Base-by-base conservation (phyloP, 2,329 filamentous ascomycete species). In the Penicillium rolfsii region DNA sequence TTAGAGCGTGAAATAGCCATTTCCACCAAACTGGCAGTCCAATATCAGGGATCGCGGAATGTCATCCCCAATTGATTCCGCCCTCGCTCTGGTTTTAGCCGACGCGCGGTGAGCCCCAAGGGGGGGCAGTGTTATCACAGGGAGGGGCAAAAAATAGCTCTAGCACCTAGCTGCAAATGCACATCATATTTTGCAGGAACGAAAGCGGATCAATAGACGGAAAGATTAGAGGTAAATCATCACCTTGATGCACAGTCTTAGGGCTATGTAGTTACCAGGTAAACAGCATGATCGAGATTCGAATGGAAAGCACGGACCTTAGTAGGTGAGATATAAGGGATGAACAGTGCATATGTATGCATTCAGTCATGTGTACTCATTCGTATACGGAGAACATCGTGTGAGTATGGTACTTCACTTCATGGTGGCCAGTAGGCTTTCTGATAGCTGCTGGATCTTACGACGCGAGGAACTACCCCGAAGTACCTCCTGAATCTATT, bases 161-260 rank as follows among this genome's bases (percentile, higher is more conserved):
- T n/a, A 59, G 61, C 48, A 59, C 36, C 35, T 38, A 58, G 35
- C 61, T 58, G 57, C 57, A 62, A 49, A 60, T 62, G 62, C 62
- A 64, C 33, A 60, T 52, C 60, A 62, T 62, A 14, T 53, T n/a
- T 45, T 28, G 33, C 43, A 41, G 48, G 38, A n/a, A 41, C n/a
- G 9, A 41, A 19, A 41, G 38, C 38, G 19, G 16, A 19, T 41
- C 11, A 1, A 41, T 19, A 6, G 46, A 50, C 24, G 26, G 46
- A n/a, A 50, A 28, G 26, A 28, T 28, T 19, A 50, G 41, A 45
- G 41, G 24, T 4, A 26, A 9, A 16, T 46, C 22, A 46, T 46
- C 24, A 7, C 9, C 24, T 16, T 46, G n/a, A 19, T 24, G 19
- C 22, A 43, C 8, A 3, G 19, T 43, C 19, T 19, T 22, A 22